Base-by-base conservation (phyloP, 176 grass and related monocot species). In the Hsuehochloa calcarea region DNA sequence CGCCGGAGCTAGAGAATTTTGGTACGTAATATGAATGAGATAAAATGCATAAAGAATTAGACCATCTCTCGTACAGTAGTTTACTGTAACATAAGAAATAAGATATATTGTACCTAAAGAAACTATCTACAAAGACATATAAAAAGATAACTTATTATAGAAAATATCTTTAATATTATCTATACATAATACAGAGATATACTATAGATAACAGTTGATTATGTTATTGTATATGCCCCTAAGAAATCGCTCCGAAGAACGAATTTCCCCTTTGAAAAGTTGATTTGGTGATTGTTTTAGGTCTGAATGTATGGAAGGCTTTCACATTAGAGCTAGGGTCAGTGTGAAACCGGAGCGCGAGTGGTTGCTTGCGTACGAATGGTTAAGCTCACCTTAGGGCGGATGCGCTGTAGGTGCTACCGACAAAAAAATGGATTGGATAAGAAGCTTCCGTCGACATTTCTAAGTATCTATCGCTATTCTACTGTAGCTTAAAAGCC, bases 271-370 rank as follows among this genome's bases (percentile, higher is more conserved):
- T 22, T 67, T 51, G 82, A 80, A 75, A 68, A 75, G 49, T 8
- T 75, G 61, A 75, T 89, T 76, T 61, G 49, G 69, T 16, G 82
- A 80, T 43, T 68, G 4, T 5, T 74, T 85, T 80, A 74, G 26
- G 59, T 14, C 47, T 31, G 4, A 47, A 38, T 41, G 9, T 10
- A 59, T n/a, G 52, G 20, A 76, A 25, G 19, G 1, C 35, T 46
- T 46, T 27, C 45, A n/a, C 43, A 29, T 45, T 45, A 12, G 44
- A 10, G 44, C 10, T 6, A 27, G 60, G 60, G 15, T 5, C 19
- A 23, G 46, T 7, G 13, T 15, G 25, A 52, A 52, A 35, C 10
- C 52, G 14, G 69, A 62, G 22, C 60, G n/a, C 46, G 45, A 29
- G 82, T 75, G 70, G 31, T 35, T 38, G 67, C 31, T 38, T 78